Evolutionary conservation across 163 green algal genomes (phyloP).

Genomic region (Chlamydomonas reinhardtii): DNA sequence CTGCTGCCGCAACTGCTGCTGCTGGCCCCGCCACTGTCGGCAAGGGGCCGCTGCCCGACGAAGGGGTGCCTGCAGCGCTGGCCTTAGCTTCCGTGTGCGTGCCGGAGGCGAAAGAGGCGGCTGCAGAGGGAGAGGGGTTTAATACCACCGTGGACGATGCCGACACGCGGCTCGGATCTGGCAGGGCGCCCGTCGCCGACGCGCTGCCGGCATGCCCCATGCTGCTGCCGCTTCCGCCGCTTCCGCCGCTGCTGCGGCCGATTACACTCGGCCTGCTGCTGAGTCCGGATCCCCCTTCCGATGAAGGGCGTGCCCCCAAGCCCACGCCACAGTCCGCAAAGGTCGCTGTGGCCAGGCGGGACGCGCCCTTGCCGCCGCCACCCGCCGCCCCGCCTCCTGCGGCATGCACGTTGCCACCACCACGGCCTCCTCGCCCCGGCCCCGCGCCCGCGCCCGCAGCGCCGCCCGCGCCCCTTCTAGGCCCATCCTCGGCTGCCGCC

Average conservation of each 20-base stretch:
- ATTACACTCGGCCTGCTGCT: neutral
- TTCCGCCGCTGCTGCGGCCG: neutral
- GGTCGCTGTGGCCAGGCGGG: slow-evolving; percentile 5
- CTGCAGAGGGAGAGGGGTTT: neutral
- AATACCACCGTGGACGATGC: neutral
- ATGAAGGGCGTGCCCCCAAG: too few relatives aligned
- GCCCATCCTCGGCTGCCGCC: too few relatives aligned
- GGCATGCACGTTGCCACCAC: too few relatives aligned
- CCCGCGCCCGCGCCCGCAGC: too few relatives aligned
- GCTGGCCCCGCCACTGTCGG: too few relatives aligned
- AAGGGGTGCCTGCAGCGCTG: too few relatives aligned
- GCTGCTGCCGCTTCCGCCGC: neutral
- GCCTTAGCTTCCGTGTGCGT: too few relatives aligned
- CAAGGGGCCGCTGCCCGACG: too few relatives aligned
- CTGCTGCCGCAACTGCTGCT: too few relatives aligned
- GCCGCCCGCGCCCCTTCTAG: too few relatives aligned
- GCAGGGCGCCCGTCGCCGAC: neutral
- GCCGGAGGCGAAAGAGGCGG: too few relatives aligned
- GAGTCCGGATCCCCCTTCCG: neutral
- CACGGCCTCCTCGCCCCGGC: too few relatives aligned
- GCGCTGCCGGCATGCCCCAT: neutral
- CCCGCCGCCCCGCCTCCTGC: neutral
- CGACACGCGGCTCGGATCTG: neutral
- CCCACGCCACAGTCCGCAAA: neutral
- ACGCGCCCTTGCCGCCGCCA: neutral